These are phyloP conservation scores for Nannochloropsis granulata DNA, from an alignment of 108 stramenopile genomes.

Conservation along the genomic window DNA sequence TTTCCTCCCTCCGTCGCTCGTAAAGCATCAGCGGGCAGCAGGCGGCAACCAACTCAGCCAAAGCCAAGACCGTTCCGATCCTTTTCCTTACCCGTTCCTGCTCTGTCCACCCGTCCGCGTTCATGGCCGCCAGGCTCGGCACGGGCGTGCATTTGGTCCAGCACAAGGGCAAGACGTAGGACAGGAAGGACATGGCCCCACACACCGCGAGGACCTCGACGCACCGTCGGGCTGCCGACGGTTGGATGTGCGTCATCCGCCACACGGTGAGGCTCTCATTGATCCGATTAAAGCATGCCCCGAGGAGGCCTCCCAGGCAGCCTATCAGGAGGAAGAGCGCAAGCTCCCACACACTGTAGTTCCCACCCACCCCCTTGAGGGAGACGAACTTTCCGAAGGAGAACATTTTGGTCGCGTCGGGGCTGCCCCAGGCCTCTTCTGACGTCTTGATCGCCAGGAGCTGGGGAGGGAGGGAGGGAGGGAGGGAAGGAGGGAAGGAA, in stretches of 20 bases:
- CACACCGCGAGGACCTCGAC: conserved; percentile 59
- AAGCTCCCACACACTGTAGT: conserved; percentile 67
- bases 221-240: conserved; percentile 31
- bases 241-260: conserved; percentile 56
- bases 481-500: too few relatives aligned
- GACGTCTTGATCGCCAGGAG: conserved; percentile 58
- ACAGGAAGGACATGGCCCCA: conserved; percentile 51
- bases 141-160: conserved; percentile 69
- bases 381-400: conserved; percentile 71
- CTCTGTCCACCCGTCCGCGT: conserved; percentile 89
- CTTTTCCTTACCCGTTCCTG: conserved; percentile 41
- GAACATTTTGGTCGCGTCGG: conserved; percentile 74
- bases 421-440: conserved; percentile 59
- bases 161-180: conserved; percentile 63
- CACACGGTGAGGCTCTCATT: conserved; percentile 75
- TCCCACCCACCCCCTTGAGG: conserved; percentile 23
- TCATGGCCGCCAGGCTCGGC: conserved; percentile 44
- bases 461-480: conserved; percentile 35
- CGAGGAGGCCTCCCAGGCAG: conserved; percentile 78
- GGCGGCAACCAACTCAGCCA: too few relatives aligned
- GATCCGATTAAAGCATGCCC: conserved; percentile 83
- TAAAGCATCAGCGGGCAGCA: too few relatives aligned
- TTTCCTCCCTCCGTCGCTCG: not conserved
- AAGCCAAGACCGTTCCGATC: not conserved
- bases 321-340: conserved; percentile 69